Evolutionary conservation across 2,329 filamentous ascomycete genomes (phyloP), one percentile per base, ranked within the genome.

Genomic region (Hypoxylon sp.): DNA sequence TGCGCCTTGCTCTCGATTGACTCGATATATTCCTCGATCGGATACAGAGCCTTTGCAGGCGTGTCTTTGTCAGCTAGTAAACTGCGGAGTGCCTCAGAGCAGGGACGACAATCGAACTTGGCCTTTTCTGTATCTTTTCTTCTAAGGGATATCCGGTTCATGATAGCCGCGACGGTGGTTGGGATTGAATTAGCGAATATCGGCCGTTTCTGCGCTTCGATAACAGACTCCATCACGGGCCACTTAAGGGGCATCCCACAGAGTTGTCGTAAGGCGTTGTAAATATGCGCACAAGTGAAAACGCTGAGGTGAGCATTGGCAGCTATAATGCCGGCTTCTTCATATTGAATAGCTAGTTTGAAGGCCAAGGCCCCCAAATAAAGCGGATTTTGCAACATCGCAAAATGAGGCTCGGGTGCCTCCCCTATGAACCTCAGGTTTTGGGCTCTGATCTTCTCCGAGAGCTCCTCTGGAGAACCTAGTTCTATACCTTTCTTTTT

Each of bases 231-330:
- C 54, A 57, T 57, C 5, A 31, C 26, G 3, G 39, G 26, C 54
- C 54, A 57, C 5, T n/a, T 22, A 5, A 57, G 3, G 17, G 47
- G 17, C n/a, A 46, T n/a, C 5, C 17, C 6, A 1, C 3, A 9
- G 3, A 57, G 39, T 35, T 47, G 39, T 8, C 53, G 13, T 6
- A 39, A 29, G n/a, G 54, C 54, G 26, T 57, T 57, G 29, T 57
- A 57, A 10, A 57, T 19, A 11, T 57, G 54, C 0, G 54, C 54
- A 4, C 19, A 13, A 10, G 26, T 17, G 17, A 47, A 57, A 5
- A 57, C 35, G 11, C 39, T 33, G 3, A 35, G 22, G 29, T 33
- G 8, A 11, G 8, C 4, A 10, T 47, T 19, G 5, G 54, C 54
- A 1, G 47, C 9, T 6, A 8, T 17, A 11, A 24, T 47, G 11